phyloP scores from a whole-genome alignment of 148 eudicot species.

The Arctostaphylos glauca region DNA sequence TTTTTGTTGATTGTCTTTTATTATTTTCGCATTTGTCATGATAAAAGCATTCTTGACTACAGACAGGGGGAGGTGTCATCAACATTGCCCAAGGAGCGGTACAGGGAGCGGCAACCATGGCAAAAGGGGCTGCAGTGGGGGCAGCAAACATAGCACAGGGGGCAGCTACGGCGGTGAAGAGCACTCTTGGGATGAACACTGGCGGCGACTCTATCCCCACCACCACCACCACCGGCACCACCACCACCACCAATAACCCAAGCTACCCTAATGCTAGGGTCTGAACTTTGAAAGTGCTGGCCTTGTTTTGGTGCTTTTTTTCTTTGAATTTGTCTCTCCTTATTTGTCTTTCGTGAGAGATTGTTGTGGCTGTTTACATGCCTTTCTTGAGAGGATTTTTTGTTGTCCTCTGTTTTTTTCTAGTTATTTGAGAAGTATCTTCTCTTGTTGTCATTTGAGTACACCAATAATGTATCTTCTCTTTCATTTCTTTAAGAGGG shows the following conservation, averaged over 20 bases:
- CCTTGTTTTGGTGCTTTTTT: not conserved
- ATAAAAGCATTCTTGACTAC: not conserved
- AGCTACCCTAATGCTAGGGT: not conserved
- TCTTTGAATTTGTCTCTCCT: not conserved
- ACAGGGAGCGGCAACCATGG: slow-evolving; percentile 6
- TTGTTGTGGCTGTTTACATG: not conserved
- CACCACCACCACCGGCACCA: not conserved
- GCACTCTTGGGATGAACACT: slow-evolving; percentile 35
- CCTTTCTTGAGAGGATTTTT: not conserved
- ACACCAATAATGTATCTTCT: not conserved
- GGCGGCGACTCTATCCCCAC: slow-evolving; percentile 31
- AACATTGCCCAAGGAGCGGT: slow-evolving; percentile 71
- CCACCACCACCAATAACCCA: slow-evolving; percentile 4
- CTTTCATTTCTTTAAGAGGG: not conserved
- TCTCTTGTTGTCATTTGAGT: not conserved
- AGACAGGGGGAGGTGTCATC: slow-evolving; percentile 65
- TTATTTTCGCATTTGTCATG: no score
- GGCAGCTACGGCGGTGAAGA: slow-evolving; percentile 28
- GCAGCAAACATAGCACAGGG: slow-evolving; percentile 31
- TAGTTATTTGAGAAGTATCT: slow-evolving; percentile 1
- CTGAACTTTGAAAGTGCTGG: not conserved
- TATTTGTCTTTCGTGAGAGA: not conserved
- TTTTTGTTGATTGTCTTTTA: no score
- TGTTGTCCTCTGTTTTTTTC: not conserved
- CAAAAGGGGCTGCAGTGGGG: not conserved